Evolutionary conservation across 2,329 filamentous ascomycete genomes (phyloP).

Genomic region (Fusarium drepaniforme): DNA sequence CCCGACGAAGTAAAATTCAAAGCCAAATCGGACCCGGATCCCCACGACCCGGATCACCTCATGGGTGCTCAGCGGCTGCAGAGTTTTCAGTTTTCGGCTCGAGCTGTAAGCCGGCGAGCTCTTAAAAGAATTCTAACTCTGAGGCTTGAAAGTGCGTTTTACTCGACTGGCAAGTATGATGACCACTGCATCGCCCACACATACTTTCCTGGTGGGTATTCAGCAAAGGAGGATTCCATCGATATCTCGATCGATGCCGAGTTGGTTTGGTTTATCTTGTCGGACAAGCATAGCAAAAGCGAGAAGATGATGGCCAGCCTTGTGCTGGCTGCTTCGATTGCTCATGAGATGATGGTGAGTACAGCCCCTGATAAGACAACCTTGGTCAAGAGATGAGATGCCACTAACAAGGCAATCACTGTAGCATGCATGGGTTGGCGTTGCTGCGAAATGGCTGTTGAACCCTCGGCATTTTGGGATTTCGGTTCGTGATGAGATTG

Average conservation of each 20-base stretch:
- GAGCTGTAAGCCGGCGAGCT: background rate
- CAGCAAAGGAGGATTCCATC: background rate
- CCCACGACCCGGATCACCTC: constrained; percentile 7
- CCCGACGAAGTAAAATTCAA: constrained; percentile 4
- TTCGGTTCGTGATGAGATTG: background rate
- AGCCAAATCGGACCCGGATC: constrained; percentile 12
- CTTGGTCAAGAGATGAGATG: background rate
- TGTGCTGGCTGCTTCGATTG: constrained; percentile 36
- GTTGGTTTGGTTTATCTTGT: constrained; percentile 42
- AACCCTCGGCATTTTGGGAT: constrained; percentile 33
- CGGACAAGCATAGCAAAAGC: constrained; percentile 33
- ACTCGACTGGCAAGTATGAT: background rate
- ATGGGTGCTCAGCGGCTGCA: constrained; percentile 6
- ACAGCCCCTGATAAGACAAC: background rate
- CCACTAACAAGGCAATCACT: constrained; percentile 8
- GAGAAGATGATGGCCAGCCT: constrained; percentile 43
- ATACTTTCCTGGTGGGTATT: background rate
- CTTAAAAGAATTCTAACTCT: constrained; percentile 17
- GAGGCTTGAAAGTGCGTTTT: constrained; percentile 27
- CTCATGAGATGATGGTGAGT: constrained; percentile 48
- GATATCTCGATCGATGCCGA: constrained; percentile 31
- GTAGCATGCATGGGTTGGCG: constrained; percentile 35
- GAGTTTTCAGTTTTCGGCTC: constrained; percentile 9
- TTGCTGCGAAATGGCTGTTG: constrained; percentile 27
- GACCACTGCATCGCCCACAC: background rate